phyloP scores from a whole-genome alignment of 2,329 filamentous ascomycete genomes.

The Trichophyton verrucosum region DNA sequence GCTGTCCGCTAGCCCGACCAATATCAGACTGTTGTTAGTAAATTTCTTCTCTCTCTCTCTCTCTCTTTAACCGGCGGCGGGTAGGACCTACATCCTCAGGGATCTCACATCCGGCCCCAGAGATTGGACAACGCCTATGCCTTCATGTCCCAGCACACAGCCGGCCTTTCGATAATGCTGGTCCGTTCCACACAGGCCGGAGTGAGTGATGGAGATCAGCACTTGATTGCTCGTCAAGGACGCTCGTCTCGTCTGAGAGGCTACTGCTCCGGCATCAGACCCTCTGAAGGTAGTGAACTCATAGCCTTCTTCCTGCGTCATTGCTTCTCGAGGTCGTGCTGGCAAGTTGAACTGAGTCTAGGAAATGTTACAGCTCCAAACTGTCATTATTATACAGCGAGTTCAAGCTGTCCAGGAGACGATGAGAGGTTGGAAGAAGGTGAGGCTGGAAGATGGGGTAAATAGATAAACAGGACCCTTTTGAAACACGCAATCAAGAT shows the following conservation, averaged over 20 bases:
- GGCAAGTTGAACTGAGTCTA: not conserved
- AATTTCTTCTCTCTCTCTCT: too few relatives aligned
- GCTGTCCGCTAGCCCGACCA: slow-evolving; percentile 21
- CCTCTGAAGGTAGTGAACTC: slow-evolving; percentile 9
- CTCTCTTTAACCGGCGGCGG: too few relatives aligned
- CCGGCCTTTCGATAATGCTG: slow-evolving; percentile 16
- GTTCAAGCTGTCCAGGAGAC: not conserved
- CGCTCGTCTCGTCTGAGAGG: not conserved
- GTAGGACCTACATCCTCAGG: slow-evolving; percentile 18
- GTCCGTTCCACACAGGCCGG: slow-evolving; percentile 54
- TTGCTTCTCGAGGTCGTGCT: not conserved
- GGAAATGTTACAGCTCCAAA: not conserved
- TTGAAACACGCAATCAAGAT: not conserved
- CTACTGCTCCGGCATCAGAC: slow-evolving; percentile 3
- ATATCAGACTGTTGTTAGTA: not conserved
- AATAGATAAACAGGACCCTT: not conserved
- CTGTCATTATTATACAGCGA: not conserved
- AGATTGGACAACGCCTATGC: slow-evolving; percentile 23
- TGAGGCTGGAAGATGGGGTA: not conserved
- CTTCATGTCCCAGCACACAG: slow-evolving; percentile 28
- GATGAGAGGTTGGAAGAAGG: not conserved
- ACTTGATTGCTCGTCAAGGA: slow-evolving; percentile 31
- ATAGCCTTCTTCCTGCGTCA: not conserved
- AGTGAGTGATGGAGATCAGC: slow-evolving; percentile 51
- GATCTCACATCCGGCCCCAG: slow-evolving; percentile 23